These are phyloP conservation scores for Carex arenaria DNA, from an alignment of 202 grass and related monocot genomes.

Conservation along the genomic window DNA sequence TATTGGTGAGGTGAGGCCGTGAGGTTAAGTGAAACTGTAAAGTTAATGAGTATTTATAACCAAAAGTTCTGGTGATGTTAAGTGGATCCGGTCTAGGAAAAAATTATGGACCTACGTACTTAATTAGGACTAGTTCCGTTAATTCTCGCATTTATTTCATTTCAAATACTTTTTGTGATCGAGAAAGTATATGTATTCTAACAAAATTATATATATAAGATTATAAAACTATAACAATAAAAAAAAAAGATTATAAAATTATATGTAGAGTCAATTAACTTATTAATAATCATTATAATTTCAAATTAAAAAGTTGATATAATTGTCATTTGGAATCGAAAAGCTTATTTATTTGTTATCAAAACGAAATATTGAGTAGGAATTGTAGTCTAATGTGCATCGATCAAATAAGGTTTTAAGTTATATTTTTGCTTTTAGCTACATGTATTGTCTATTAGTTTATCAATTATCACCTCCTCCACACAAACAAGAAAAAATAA, in stretches of 20 bases:
- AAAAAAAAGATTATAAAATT: neutral
- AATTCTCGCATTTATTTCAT: too few species aligned
- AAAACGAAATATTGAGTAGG: neutral
- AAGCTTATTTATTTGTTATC: too few species aligned
- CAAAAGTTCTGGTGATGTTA: neutral
- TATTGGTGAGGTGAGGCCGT: neutral
- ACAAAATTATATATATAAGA: neutral
- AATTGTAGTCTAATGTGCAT: neutral
- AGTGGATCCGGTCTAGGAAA: neutral
- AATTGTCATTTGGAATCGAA: neutral
- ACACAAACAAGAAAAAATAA: neutral
- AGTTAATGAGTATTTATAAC: constrained; percentile 15
- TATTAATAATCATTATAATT: neutral
- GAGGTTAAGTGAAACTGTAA: constrained; percentile 8
- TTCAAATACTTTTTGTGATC: too few species aligned
- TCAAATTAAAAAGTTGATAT: neutral
- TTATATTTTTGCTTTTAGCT: neutral
- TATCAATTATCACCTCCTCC: neutral
- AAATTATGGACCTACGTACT: neutral
- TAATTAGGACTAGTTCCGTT: too few species aligned
- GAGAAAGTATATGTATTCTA: neutral
- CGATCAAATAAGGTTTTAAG: neutral
- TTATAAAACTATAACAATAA: too few species aligned
- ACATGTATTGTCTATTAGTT: too few species aligned
- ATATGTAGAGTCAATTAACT: neutral